Evolutionary conservation across 2,329 filamentous ascomycete species (phyloP), one percentile per base, ranked within the genome.

Genomic region (Lecanosticta acicola): DNA sequence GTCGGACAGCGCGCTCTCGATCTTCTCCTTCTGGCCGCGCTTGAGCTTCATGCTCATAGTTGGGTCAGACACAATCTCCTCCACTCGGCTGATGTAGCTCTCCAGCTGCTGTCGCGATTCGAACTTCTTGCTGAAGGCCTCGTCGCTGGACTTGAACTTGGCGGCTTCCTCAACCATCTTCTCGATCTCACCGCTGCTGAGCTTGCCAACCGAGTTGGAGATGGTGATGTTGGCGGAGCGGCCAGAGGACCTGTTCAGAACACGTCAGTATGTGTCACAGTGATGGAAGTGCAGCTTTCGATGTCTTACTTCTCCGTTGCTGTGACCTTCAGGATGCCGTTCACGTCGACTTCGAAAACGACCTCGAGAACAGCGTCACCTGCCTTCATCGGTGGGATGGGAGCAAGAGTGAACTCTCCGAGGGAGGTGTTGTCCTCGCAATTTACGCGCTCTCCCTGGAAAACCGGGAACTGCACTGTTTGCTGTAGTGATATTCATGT

Each of bases 201-300:
- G 87, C 80, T 98, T 98, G 71, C 93, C 93, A 65, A 98, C 91
- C 50, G 93, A 95, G 83, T 98, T 98, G 74, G 87, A 88, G 75
- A 98, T 98, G 70, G 93, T 98, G 72, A 98, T 98, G 83, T 98
- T 98, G 74, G 93, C 93, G 67, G 80, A 93, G 71, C 93, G 90
- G 66, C 93, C 93, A 26, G 93, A 95, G 61, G 88, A 91, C 84
- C 98, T 98, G n/a, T n/a, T n/a, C n/a, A n/a, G n/a, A n/a, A n/a
- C n/a, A n/a, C n/a, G n/a, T n/a, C n/a, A n/a, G n/a, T n/a, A n/a
- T n/a, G n/a, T n/a, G n/a, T n/a, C n/a, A n/a, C n/a, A n/a, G n/a
- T n/a, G n/a, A n/a, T n/a, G n/a, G n/a, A n/a, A n/a, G n/a, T n/a
- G n/a, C n/a, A n/a, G n/a, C n/a, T n/a, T n/a, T n/a, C n/a, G n/a